These are phyloP conservation scores for Clarireedia sp. DNA, from an alignment of 2,329 filamentous ascomycete species.

Conservation along the genomic window DNA sequence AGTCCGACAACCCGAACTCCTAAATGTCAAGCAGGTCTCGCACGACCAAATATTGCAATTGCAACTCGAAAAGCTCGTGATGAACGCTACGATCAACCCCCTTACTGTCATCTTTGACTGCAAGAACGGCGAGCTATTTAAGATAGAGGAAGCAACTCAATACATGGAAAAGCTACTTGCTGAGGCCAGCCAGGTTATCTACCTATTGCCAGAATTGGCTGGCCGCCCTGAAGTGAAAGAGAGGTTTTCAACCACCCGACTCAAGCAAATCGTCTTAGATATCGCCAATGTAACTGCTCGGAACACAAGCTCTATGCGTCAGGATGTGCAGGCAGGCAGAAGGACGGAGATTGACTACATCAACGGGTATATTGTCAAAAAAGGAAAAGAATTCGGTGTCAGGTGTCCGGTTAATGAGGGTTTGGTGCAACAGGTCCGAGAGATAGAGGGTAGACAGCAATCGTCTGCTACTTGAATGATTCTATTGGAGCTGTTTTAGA, in stretches of 20 bases:
- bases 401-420: constrained; percentile 34
- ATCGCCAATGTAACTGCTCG: constrained; percentile 41
- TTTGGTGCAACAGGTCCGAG: constrained; percentile 30
- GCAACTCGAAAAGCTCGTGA: constrained; percentile 81
- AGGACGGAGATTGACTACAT: constrained; percentile 49
- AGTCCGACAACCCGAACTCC: constrained; percentile 36
- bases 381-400: constrained; percentile 21
- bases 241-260: background rate
- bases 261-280: constrained; percentile 35
- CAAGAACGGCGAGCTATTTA: constrained; percentile 70
- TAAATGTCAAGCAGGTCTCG: constrained; percentile 36
- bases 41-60: constrained; percentile 41
- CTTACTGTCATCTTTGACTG: constrained; percentile 72
- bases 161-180: constrained; percentile 44
- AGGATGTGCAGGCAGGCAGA: constrained; percentile 40
- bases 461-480: background rate
- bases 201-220: constrained; percentile 29
- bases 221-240: background rate
- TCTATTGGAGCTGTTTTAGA: too few species aligned
- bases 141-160: constrained; percentile 40
- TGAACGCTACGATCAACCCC: constrained; percentile 77
- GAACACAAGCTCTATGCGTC: constrained; percentile 56
- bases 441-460: background rate
- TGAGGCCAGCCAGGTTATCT: constrained; percentile 70
- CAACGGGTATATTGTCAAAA: constrained; percentile 45